Percentiles rank a stretch among this genome's conserved stretches.
These are phyloP conservation scores for Diaporthe sp. DNA, from an alignment of 2,329 filamentous ascomycete genomes.

Conservation along the genomic window DNA sequence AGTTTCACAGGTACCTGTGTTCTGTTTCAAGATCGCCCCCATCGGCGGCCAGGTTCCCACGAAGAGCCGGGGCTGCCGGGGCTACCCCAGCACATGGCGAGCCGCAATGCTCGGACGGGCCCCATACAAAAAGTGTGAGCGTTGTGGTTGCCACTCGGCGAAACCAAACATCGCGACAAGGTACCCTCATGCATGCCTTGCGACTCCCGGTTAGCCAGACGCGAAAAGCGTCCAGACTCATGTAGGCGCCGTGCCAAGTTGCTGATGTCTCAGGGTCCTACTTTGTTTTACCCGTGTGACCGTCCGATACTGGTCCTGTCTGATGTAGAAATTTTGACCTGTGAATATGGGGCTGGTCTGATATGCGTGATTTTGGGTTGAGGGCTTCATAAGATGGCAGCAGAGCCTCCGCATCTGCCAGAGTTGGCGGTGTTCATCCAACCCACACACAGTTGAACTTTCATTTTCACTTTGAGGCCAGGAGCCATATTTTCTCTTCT, in stretches of 20 bases:
- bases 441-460: slow-evolving; percentile 1
- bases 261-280: slow-evolving; percentile 23
- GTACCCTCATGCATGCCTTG: background rate
- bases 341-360: slow-evolving; percentile 25
- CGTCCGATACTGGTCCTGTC: slow-evolving; percentile 29
- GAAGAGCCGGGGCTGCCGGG: background rate
- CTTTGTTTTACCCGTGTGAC: slow-evolving; percentile 25
- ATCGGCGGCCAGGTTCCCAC: slow-evolving; percentile 9
- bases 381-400: slow-evolving; percentile 30
- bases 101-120: slow-evolving; percentile 21
- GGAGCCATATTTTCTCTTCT: slow-evolving; percentile 25
- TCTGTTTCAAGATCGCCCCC: slow-evolving; percentile 31
- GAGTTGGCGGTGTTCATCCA: slow-evolving; percentile 5
- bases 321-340: slow-evolving; percentile 18
- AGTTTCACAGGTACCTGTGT: slow-evolving; percentile 24
- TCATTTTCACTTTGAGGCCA: background rate
- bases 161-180: slow-evolving; percentile 22
- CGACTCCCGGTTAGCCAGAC: background rate
- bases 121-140: slow-evolving; percentile 20
- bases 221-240: slow-evolving; percentile 17
- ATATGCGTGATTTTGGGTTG: slow-evolving; percentile 20
- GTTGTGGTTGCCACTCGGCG: slow-evolving; percentile 23
- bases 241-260: slow-evolving; percentile 32
- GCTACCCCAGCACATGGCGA: slow-evolving; percentile 4
- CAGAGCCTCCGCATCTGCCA: slow-evolving; percentile 4